These are phyloP conservation scores for Arctium lappa DNA, from an alignment of 129 eudicot genomes.

Conservation along the genomic window DNA sequence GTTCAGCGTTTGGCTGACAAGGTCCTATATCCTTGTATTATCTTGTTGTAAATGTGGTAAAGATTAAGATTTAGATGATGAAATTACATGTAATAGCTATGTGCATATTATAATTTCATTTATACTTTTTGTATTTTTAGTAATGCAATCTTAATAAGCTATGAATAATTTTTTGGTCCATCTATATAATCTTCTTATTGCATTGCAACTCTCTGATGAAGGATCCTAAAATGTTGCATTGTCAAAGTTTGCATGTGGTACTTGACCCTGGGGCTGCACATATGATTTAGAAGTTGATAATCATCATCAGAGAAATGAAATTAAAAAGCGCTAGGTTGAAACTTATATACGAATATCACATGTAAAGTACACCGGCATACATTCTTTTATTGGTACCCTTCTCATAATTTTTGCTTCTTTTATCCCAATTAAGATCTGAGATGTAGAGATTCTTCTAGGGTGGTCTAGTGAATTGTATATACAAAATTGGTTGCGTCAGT, in stretches of 20 bases:
- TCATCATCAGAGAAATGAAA: not conserved
- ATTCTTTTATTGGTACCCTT: no score
- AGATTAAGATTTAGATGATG: not conserved
- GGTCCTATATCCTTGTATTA: constrained; percentile 34
- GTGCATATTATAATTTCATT: not conserved
- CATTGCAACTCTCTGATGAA: not conserved
- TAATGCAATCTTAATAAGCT: not conserved
- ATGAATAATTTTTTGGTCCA: not conserved
- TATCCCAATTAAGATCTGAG: no score
- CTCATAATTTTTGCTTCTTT: no score
- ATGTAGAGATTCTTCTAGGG: no score
- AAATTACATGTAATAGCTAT: not conserved
- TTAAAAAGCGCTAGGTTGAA: no score
- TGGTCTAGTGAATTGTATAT: no score
- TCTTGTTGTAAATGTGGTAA: not conserved
- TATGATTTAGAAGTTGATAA: not conserved
- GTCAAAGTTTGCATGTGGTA: not conserved
- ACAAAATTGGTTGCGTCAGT: no score
- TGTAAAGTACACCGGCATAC: no score
- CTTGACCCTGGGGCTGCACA: not conserved
- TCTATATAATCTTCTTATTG: not conserved
- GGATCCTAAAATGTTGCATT: not conserved
- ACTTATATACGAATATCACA: no score
- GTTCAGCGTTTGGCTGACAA: constrained; percentile 97
- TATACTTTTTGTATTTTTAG: not conserved